phyloP scores from a whole-genome alignment of 306 rosid genomes.

The Carpinus viminea region DNA sequence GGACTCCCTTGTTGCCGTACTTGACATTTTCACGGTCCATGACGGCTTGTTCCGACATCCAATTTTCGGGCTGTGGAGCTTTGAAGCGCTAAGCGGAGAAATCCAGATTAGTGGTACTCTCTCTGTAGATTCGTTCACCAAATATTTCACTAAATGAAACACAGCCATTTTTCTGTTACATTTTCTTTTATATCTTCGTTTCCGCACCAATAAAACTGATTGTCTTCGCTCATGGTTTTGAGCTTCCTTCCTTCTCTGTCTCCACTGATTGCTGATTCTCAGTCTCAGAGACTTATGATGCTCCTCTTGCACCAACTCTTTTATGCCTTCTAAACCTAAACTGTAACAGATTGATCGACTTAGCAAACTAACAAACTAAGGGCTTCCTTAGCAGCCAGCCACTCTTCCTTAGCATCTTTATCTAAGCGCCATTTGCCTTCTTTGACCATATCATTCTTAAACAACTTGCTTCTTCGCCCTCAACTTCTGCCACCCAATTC shows the following conservation, averaged over 20 bases:
- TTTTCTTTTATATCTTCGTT: not conserved
- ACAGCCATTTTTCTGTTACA: not conserved
- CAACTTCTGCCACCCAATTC: no score
- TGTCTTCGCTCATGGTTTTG: not conserved
- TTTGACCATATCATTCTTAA: no score
- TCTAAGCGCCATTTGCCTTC: no score
- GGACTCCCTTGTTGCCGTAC: not conserved
- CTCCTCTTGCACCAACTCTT: not conserved
- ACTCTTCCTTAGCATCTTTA: no score
- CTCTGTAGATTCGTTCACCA: not conserved
- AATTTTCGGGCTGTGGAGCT: not conserved
- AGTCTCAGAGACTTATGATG: not conserved
- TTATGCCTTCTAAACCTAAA: not conserved
- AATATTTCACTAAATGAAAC: not conserved
- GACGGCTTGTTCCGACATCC: not conserved
- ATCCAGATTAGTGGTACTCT: conserved; percentile 10
- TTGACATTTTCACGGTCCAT: conserved; percentile 30
- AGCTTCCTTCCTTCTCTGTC: not conserved
- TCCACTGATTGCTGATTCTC: not conserved
- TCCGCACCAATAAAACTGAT: not conserved
- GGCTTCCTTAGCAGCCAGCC: not conserved
- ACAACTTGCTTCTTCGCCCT: no score
- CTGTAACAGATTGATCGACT: not conserved
- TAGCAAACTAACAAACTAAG: not conserved
- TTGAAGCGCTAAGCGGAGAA: not conserved